Percentiles rank a stretch among this genome's conserved stretches.
These are phyloP conservation scores for Apocynum venetum DNA, from an alignment of 257 asterid genomes.

Conservation along the genomic window DNA sequence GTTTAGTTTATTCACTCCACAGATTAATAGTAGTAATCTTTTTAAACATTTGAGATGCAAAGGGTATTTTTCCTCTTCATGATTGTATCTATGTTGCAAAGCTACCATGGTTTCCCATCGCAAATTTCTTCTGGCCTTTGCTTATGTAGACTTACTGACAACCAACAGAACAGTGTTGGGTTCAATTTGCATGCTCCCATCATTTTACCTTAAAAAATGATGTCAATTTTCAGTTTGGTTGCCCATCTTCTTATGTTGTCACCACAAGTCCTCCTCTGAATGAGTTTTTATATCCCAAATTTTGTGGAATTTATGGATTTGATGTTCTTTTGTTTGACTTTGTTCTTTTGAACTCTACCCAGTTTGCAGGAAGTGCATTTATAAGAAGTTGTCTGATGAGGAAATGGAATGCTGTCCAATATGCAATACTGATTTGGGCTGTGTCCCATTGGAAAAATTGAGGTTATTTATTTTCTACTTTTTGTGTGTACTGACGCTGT, in stretches of 20 bases:
- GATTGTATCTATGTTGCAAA: not conserved
- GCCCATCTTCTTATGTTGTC: not conserved
- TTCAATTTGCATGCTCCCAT: not conserved
- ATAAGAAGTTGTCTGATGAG: conserved; percentile 77
- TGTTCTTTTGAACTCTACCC: conserved; percentile 23
- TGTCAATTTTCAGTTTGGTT: not conserved
- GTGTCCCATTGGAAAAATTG: conserved; percentile 82
- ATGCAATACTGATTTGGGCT: conserved; percentile 83
- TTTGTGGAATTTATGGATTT: not conserved
- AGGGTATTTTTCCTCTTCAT: not conserved
- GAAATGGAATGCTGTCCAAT: conserved; percentile 87
- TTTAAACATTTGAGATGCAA: not conserved
- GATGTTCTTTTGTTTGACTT: not conserved
- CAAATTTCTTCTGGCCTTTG: not conserved
- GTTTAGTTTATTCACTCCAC: not conserved
- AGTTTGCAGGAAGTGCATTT: conserved; percentile 95
- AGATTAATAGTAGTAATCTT: not conserved
- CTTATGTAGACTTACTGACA: not conserved
- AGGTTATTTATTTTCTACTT: conserved; percentile 45
- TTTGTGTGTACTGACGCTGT: not conserved
- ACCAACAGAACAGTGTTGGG: not conserved
- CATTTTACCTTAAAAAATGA: not conserved
- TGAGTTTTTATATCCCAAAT: not conserved
- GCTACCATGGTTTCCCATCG: not conserved
- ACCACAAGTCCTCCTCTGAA: not conserved